phyloP scores from a whole-genome alignment of 148 eudicot genomes.

The Pharnaceum exiguum region DNA sequence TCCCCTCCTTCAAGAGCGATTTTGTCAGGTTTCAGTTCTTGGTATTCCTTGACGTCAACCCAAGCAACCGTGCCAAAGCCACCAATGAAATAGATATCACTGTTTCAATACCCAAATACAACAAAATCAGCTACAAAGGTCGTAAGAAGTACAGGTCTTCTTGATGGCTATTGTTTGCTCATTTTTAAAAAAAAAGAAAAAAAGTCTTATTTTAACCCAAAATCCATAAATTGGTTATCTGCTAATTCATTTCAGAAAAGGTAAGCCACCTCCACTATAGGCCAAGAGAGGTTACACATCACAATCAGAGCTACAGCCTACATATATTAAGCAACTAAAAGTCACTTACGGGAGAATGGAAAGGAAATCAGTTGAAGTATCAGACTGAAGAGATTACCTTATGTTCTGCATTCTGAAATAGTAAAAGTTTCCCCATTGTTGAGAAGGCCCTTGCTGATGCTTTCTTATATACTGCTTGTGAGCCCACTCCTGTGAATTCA shows the following conservation, averaged over 20 bases:
- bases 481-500: conserved; percentile 73
- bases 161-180: too few relatives aligned
- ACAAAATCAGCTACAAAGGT: conserved; percentile 1
- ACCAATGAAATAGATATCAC: conserved; percentile 97
- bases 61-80: conserved; percentile 99
- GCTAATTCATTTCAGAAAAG: too few relatives aligned
- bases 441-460: conserved; percentile 97
- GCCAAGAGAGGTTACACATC: too few relatives aligned
- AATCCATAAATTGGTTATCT: too few relatives aligned
- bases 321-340: background rate
- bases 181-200: too few relatives aligned
- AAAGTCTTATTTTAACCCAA: too few relatives aligned
- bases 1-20: conserved; percentile 98
- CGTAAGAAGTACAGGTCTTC: too few relatives aligned
- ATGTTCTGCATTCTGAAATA: conserved; percentile 97
- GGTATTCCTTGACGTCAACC: conserved; percentile 93
- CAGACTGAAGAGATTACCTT: conserved; percentile 34
- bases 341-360: background rate
- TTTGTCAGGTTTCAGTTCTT: conserved; percentile 69
- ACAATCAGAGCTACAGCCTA: too few relatives aligned
- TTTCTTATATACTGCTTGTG: conserved; percentile 88
- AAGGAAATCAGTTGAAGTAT: background rate
- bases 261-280: too few relatives aligned
- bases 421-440: conserved; percentile 97
- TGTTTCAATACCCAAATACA: conserved; percentile 25